These are phyloP conservation scores for Suzukiozyma palmioleophila DNA, from an alignment of 1,139 yeast species.

Conservation along the genomic window DNA sequence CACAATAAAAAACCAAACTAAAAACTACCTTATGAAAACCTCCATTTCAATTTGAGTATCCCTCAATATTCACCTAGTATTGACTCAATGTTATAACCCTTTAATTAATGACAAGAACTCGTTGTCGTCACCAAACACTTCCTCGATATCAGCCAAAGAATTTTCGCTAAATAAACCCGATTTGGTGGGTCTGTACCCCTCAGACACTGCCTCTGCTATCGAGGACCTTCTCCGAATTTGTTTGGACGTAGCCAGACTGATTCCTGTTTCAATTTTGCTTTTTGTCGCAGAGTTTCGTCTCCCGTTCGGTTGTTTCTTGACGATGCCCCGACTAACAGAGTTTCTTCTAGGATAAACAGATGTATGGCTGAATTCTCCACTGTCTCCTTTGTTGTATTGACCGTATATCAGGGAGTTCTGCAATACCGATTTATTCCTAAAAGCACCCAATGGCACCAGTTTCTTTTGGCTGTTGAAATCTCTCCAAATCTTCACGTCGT, in stretches of 20 bases:
- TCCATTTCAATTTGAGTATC: too few species aligned
- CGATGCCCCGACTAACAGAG: conserved; percentile 10
- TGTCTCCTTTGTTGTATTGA: conserved; percentile 19
- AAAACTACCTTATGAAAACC: not conserved
- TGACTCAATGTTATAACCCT: conserved; percentile 23
- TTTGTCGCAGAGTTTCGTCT: conserved; percentile 4
- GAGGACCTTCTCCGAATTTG: conserved; percentile 52
- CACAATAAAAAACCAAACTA: conserved; percentile 1
- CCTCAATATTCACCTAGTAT: too few species aligned
- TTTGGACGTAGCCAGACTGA: conserved; percentile 14
- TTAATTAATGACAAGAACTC: conserved; percentile 45
- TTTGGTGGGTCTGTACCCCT: conserved; percentile 68
- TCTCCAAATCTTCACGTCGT: conserved; percentile 48
- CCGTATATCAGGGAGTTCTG: conserved; percentile 23
- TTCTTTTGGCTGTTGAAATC: conserved; percentile 47
- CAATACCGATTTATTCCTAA: conserved; percentile 68
- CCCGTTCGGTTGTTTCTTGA: conserved; percentile 5
- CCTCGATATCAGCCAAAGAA: conserved; percentile 69
- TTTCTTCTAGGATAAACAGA: conserved; percentile 10
- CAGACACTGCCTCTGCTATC: conserved; percentile 69
- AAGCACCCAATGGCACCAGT: conserved; percentile 81
- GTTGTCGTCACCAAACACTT: conserved; percentile 44
- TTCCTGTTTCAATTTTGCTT: conserved; percentile 2
- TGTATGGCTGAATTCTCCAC: conserved; percentile 18
- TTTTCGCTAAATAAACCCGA: conserved; percentile 72